A percentile compares a stretch with the other conserved stretches of the same genome.
Conservation (phyloP, 176 grass and related monocot species). For the Phoenix dactylifera region DNA sequence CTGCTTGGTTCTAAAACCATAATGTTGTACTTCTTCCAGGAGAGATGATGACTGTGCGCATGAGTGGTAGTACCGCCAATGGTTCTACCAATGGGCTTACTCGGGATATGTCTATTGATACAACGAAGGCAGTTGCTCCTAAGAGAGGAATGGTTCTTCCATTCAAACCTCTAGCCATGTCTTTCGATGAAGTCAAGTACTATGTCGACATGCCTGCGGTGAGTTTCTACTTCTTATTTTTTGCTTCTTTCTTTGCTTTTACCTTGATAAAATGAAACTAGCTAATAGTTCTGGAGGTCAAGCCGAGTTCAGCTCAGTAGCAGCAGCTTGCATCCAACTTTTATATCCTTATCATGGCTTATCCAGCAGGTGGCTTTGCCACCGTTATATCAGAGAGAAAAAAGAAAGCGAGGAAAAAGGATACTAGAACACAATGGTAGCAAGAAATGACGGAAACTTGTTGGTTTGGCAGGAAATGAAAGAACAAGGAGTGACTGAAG, state of each 20-base stretch:
- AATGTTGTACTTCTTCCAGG: constrained; percentile 36
- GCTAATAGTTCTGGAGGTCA: too few species aligned
- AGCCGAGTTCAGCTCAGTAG: too few species aligned
- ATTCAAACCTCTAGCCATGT: constrained; percentile 86
- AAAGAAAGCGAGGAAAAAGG: too few species aligned
- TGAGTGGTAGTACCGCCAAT: constrained; percentile 35
- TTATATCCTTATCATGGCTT: too few species aligned
- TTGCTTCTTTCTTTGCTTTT: constrained; percentile 10
- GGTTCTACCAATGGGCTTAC: constrained; percentile 42
- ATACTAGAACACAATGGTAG: neutral
- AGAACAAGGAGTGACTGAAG: constrained; percentile 79
- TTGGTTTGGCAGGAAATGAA: constrained; percentile 77
- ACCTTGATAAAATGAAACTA: neutral
- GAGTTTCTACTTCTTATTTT: constrained; percentile 27
- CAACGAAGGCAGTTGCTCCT: constrained; percentile 47
- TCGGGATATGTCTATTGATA: constrained; percentile 38
- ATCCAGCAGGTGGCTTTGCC: too few species aligned
- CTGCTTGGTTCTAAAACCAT: neutral
- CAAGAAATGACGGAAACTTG: neutral
- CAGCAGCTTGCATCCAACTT: too few species aligned
- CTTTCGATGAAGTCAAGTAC: constrained; percentile 86
- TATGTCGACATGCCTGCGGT: constrained; percentile 94
- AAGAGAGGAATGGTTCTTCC: constrained; percentile 99
- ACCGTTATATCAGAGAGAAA: too few species aligned
- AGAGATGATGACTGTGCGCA: constrained; percentile 49